Conservation (phyloP, 1,284 basidiomycete genomes). For the Puccinia novopanici region DNA sequence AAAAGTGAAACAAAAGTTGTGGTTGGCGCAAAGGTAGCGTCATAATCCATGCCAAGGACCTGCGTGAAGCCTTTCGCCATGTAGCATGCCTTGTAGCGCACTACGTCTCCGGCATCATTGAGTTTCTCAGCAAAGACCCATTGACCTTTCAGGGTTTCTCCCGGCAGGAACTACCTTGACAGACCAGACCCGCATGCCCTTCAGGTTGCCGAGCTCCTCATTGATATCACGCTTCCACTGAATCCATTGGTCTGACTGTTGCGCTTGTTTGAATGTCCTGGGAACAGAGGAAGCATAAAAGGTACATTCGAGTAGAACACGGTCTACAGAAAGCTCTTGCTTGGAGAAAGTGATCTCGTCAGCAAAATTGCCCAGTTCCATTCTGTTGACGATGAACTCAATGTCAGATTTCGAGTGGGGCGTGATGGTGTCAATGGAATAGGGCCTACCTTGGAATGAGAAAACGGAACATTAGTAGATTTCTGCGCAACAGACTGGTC, state of each 20-base stretch:
- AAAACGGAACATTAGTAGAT: too few relatives aligned
- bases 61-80: slow-evolving; percentile 12
- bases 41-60: neutral
- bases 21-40: slow-evolving; percentile 17
- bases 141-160: neutral
- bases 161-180: neutral
- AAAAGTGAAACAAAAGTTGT: neutral
- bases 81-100: too few relatives aligned
- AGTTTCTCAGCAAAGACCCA: slow-evolving; percentile 29
- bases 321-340: neutral
- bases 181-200: too few relatives aligned
- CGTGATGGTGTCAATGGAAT: neutral
- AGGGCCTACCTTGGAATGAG: too few relatives aligned
- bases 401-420: neutral
- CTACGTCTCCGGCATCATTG: too few relatives aligned
- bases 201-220: neutral
- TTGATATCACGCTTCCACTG: neutral
- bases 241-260: neutral
- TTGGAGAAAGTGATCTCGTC: neutral
- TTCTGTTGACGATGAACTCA: neutral
- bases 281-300: too few relatives aligned
- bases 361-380: neutral
- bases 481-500: too few relatives aligned
- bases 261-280: slow-evolving; percentile 3
- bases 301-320: too few relatives aligned